These are phyloP conservation scores for Phytophthora ohioensis DNA, from an alignment of 352 stramenopile genomes.

Conservation along the genomic window DNA sequence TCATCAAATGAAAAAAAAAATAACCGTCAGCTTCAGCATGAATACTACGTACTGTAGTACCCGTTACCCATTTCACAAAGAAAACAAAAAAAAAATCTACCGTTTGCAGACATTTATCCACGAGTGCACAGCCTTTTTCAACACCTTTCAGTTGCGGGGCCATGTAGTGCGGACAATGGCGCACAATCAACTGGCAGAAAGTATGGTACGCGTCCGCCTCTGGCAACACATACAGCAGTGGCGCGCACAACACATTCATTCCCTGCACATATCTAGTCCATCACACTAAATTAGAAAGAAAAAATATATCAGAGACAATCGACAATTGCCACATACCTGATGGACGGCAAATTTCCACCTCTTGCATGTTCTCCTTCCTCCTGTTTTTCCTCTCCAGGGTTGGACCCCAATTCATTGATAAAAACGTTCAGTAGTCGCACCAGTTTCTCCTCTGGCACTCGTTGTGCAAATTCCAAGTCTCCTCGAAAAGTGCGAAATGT, in stretches of 20 bases:
- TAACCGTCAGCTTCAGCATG: background rate
- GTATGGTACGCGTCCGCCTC: slow-evolving; percentile 92
- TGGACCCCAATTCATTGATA: slow-evolving; percentile 81
- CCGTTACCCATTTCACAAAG: background rate
- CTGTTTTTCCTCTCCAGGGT: slow-evolving; percentile 28
- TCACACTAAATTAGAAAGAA: background rate
- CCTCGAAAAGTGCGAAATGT: slow-evolving; percentile 93
- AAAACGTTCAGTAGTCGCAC: slow-evolving; percentile 93
- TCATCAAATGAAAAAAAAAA: slow-evolving; percentile 3
- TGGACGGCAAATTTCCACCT: slow-evolving; percentile 51
- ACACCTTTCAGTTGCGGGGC: slow-evolving; percentile 88
- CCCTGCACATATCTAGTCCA: slow-evolving; percentile 89
- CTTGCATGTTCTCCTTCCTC: slow-evolving; percentile 28
- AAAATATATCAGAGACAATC: slow-evolving; percentile 6
- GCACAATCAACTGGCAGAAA: slow-evolving; percentile 89
- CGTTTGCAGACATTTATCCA: slow-evolving; percentile 84
- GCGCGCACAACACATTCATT: slow-evolving; percentile 93
- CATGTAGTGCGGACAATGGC: slow-evolving; percentile 92
- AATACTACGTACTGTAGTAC: too few relatives aligned
- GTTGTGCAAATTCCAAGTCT: slow-evolving; percentile 87
- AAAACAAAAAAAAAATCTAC: slow-evolving; percentile 32
- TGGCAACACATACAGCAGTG: slow-evolving; percentile 93
- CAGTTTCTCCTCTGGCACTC: slow-evolving; percentile 92
- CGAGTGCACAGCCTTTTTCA: slow-evolving; percentile 80
- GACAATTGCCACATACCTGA: slow-evolving; percentile 37